Conservation (phyloP, 345 rosid genomes). For the Hibiscus trionum region DNA sequence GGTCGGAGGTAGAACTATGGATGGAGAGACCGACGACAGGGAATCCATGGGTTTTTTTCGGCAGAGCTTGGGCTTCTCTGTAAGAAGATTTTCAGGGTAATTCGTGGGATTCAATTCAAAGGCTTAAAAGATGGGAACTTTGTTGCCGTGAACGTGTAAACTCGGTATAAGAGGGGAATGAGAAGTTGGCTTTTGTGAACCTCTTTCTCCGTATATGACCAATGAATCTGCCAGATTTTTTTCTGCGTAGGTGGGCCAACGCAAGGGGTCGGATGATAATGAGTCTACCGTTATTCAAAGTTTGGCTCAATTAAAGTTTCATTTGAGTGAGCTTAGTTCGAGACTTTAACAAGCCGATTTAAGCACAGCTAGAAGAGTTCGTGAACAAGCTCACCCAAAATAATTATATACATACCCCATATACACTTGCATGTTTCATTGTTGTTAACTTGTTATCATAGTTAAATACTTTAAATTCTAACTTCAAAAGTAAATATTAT, state of each 20-base stretch:
- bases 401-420: too few relatives aligned
- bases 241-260: not conserved
- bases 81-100: not conserved
- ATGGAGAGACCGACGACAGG: slow-evolving; percentile 59
- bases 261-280: too few relatives aligned
- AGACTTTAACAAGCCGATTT: too few relatives aligned
- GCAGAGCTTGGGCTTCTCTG: not conserved
- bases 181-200: slow-evolving; percentile 3
- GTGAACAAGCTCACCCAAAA: too few relatives aligned
- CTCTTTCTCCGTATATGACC: not conserved
- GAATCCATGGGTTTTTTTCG: slow-evolving; percentile 40
- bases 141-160: slow-evolving; percentile 5
- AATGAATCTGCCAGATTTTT: slow-evolving; percentile 8
- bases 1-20: slow-evolving; percentile 63
- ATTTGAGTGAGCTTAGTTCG: too few relatives aligned
- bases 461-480: too few relatives aligned
- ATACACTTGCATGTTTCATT: too few relatives aligned
- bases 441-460: too few relatives aligned
- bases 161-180: not conserved
- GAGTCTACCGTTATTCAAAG: too few relatives aligned
- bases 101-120: not conserved
- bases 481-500: too few relatives aligned
- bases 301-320: too few relatives aligned
- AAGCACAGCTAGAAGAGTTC: too few relatives aligned
- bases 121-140: not conserved